These are phyloP conservation scores for Diutina pseudorugosa DNA, from an alignment of 1,139 yeast genomes.

Conservation along the genomic window DNA sequence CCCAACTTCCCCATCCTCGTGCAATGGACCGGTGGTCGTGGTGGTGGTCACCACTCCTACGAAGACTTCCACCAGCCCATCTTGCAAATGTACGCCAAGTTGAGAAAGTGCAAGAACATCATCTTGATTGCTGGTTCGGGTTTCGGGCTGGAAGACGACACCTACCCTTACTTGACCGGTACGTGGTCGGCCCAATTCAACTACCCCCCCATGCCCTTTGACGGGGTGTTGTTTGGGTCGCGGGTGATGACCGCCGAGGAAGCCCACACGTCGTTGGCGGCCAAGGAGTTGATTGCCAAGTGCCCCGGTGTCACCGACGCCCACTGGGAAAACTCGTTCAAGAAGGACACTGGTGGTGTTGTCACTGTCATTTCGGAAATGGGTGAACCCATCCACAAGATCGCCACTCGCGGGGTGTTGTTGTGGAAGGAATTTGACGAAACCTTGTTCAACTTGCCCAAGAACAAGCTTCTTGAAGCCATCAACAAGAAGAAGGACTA, in stretches of 20 bases:
- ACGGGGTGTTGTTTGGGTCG: slow-evolving; percentile 92
- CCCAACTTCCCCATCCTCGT: slow-evolving; percentile 92
- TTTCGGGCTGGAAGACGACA: slow-evolving; percentile 92
- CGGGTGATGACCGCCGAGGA: slow-evolving; percentile 97
- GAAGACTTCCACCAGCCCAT: slow-evolving; percentile 99
- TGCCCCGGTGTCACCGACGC: slow-evolving; percentile 84
- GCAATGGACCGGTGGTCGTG: slow-evolving; percentile 99
- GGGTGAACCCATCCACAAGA: slow-evolving; percentile 99
- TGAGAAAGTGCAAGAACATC: slow-evolving; percentile 85
- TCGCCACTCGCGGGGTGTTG: slow-evolving; percentile 95
- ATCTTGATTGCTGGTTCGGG: slow-evolving; percentile 96
- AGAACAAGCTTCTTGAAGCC: slow-evolving; percentile 76
- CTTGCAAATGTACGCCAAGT: slow-evolving; percentile 87
- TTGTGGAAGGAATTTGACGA: slow-evolving; percentile 97
- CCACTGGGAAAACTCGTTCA: slow-evolving; percentile 90
- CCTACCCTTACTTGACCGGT: slow-evolving; percentile 96
- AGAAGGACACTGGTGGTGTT: slow-evolving; percentile 93
- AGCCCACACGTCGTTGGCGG: slow-evolving; percentile 87
- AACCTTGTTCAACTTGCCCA: slow-evolving; percentile 82
- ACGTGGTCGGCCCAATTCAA: slow-evolving; percentile 77
- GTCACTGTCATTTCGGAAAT: slow-evolving; percentile 93
- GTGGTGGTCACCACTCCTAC: slow-evolving; percentile 99
- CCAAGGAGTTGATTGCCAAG: slow-evolving; percentile 81
- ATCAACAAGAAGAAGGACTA: slow-evolving; percentile 75
- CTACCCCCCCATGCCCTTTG: slow-evolving; percentile 98